These are phyloP conservation scores for Pseudocercospora fijiensis DNA, from an alignment of 2,329 filamentous ascomycete species.

Conservation along the genomic window DNA sequence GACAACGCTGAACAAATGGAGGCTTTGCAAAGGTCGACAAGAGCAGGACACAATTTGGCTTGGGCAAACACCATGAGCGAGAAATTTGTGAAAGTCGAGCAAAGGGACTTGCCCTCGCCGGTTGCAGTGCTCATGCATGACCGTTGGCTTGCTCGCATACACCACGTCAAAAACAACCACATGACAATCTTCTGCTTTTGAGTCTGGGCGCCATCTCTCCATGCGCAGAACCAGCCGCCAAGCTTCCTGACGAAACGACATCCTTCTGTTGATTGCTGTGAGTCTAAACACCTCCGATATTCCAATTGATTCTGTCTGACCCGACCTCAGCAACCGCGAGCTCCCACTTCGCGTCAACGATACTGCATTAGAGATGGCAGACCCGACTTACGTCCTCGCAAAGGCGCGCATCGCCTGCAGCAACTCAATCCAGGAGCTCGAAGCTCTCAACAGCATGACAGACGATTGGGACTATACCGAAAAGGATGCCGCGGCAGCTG, in stretches of 20 bases:
- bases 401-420: constrained; percentile 13
- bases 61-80: background rate
- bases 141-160: background rate
- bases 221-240: background rate
- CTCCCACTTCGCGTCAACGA: background rate
- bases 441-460: constrained; percentile 12
- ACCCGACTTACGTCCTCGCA: constrained; percentile 9
- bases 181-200: background rate
- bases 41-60: background rate
- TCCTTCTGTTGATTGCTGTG: background rate
- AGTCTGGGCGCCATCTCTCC: background rate
- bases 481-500: background rate
- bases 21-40: background rate
- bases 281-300: background rate
- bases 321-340: background rate
- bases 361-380: background rate
- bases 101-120: background rate
- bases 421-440: constrained; percentile 13
- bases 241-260: background rate
- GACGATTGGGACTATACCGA: constrained; percentile 15
- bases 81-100: background rate
- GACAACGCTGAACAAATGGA: background rate
- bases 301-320: background rate
- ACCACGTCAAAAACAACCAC: background rate
- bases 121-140: background rate